Conservation (phyloP, 768 basidiomycete genomes). For the Mycena alexandri region DNA sequence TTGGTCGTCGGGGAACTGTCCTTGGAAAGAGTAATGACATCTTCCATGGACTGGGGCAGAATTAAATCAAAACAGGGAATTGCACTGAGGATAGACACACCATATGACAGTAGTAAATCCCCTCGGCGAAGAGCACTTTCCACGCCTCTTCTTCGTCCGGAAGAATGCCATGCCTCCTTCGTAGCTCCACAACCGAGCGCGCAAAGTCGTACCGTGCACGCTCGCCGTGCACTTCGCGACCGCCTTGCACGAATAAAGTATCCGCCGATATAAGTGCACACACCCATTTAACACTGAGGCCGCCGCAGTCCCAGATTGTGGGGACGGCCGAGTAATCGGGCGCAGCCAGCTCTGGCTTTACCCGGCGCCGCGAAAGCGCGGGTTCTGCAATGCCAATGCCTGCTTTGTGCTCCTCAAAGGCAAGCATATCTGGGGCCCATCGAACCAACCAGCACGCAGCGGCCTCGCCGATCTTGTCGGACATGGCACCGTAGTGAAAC, state of each 20-base stretch:
- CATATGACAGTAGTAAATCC: constrained; percentile 92
- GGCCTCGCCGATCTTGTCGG: constrained; percentile 93
- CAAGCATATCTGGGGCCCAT: constrained; percentile 88
- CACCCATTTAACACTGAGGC: constrained; percentile 80
- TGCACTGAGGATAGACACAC: constrained; percentile 53
- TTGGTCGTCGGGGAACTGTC: constrained; percentile 82
- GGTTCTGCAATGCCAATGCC: constrained; percentile 7
- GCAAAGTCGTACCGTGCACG: constrained; percentile 86
- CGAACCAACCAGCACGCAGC: constrained; percentile 88
- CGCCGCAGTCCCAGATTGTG: constrained; percentile 79
- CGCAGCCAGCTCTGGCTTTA: constrained; percentile 39
- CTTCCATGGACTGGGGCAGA: constrained; percentile 76
- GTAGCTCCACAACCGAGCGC: constrained; percentile 78
- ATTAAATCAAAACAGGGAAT: constrained; percentile 33
- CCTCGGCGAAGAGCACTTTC: constrained; percentile 75
- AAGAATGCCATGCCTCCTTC: constrained; percentile 66
- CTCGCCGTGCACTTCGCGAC: no score
- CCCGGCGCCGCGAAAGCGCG: constrained; percentile 28
- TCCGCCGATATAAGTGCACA: constrained; percentile 82
- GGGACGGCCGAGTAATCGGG: constrained; percentile 51
- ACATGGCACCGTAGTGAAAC: constrained; percentile 88
- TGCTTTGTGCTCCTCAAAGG: constrained; percentile 63
- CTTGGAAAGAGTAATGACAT: constrained; percentile 78
- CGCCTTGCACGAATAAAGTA: constrained; percentile 83
- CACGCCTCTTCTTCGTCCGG: constrained; percentile 79